phyloP scores from a whole-genome alignment of 768 basidiomycete genomes.

The Rhodosporidiobolus sp. region DNA sequence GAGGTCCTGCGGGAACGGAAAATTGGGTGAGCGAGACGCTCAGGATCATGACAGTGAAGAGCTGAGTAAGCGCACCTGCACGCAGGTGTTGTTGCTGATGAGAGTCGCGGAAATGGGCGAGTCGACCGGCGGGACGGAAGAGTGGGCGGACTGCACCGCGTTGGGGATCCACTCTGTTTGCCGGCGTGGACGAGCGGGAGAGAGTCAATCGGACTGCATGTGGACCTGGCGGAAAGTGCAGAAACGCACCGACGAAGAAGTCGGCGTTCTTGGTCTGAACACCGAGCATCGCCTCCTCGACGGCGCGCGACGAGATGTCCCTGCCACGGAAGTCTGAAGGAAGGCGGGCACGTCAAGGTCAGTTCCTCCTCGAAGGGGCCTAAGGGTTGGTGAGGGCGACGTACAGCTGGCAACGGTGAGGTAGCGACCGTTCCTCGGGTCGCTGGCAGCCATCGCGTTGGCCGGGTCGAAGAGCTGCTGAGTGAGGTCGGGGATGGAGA shows the following conservation, averaged over 20 bases:
- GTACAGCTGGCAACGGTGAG: slow-evolving; percentile 85
- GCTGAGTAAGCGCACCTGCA: slow-evolving; percentile 55
- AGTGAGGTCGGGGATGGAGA: slow-evolving; percentile 67
- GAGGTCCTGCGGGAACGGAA: slow-evolving; percentile 68
- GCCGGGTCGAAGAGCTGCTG: slow-evolving; percentile 67
- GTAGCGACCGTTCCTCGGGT: slow-evolving; percentile 80
- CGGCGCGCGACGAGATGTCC: slow-evolving; percentile 69
- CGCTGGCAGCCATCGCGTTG: slow-evolving; percentile 76
- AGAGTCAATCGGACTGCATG: neutral
- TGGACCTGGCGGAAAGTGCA: neutral
- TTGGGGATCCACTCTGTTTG: slow-evolving; percentile 50
- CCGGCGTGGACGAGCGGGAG: too few species aligned
- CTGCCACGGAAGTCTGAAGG: slow-evolving; percentile 81
- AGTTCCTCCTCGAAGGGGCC: too few species aligned
- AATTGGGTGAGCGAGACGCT: neutral
- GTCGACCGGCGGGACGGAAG: slow-evolving; percentile 88
- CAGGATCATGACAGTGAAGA: neutral
- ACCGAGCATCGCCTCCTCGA: slow-evolving; percentile 68
- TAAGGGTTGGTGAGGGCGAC: too few species aligned
- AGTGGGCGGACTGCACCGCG: slow-evolving; percentile 50
- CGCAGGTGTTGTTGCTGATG: slow-evolving; percentile 93
- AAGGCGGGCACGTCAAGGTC: too few species aligned
- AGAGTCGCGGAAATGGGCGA: slow-evolving; percentile 71
- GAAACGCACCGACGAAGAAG: slow-evolving; percentile 38
- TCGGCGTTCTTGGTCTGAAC: slow-evolving; percentile 60